Base-by-base conservation (phyloP, 78 protist genomes). In the Dictyostelium brefeldianum region DNA sequence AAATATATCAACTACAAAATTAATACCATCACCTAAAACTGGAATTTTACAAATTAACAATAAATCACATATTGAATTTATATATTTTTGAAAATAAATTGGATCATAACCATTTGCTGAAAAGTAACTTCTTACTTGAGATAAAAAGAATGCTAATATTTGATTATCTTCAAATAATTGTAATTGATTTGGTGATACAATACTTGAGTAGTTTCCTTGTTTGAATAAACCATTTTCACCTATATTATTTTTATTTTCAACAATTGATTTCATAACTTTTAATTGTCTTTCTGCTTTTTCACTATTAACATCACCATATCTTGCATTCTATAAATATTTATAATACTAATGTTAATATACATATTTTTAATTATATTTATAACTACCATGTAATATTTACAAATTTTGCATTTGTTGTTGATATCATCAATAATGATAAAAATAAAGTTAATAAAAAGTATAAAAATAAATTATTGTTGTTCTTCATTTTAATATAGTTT, bases 1-100 rank as follows among this genome's bases (percentile, higher is more conserved):
- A 31, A 31, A 18, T 0, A 17, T 31, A 31, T 67, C 75, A 31
- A 67, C 48, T 4, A 41, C 31, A 27, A 67, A 67, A 31, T 31
- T 67, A 67, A 67, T 67, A 29, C 47, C 75, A 67, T 31, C 48
- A 67, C 75, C 75, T 17, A 67, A 5, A 4, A 67, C 6, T 67
- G 75, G 75, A 31, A 67, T 67, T 67, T 18, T 67, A 67, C 75
- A 67, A 31, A 67, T 31, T 31, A 67, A 67, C 2, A 67, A 31
- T 31, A 22, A 29, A 67, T 67, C 31, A 31, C 75, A 67, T 12
- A 67, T 20, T 31, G 47, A 5, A 29, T 67, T 67, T 10, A 67
- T 17, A 25, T 31, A 67, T 15, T 31, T 25, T 67, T 67, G 46
- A 31, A 67, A 67, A 14, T 31, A 3, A 31, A 67, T 67, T 25